These are phyloP conservation scores for Salpingoeca rosetta DNA, from an alignment of 78 protist genomes.

Conservation along the genomic window DNA sequence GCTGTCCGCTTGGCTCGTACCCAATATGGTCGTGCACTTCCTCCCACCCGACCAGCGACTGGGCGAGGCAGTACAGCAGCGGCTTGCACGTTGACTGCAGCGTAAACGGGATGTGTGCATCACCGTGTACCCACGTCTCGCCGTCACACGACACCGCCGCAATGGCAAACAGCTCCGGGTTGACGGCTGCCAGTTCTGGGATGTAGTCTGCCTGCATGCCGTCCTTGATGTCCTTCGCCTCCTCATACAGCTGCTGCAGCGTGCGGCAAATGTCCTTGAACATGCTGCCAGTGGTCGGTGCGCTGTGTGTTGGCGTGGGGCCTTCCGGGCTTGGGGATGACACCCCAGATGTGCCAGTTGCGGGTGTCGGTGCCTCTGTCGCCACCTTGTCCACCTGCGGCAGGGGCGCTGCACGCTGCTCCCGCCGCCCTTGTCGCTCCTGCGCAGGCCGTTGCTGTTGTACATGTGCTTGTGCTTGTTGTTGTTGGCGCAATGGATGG, in stretches of 20 bases:
- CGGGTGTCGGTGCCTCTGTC: too few species aligned
- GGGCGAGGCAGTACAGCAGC: constrained; percentile 21
- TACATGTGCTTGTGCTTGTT: too few species aligned
- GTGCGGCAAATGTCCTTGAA: not conserved
- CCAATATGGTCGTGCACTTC: constrained; percentile 39
- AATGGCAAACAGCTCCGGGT: constrained; percentile 37
- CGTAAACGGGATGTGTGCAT: constrained; percentile 21
- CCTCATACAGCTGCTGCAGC: not conserved
- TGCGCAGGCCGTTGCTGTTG: too few species aligned
- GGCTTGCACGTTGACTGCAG: constrained; percentile 42
- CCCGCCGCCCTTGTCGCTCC: too few species aligned
- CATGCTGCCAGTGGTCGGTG: too few species aligned
- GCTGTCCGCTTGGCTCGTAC: constrained; percentile 42
- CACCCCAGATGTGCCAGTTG: too few species aligned
- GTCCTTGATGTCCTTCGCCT: not conserved
- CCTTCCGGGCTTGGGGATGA: too few species aligned
- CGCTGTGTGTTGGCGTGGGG: too few species aligned
- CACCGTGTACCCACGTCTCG: constrained; percentile 32
- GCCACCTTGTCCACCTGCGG: too few species aligned
- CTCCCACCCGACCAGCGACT: constrained; percentile 14
- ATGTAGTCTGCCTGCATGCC: constrained; percentile 19
- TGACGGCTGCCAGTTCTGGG: constrained; percentile 39
- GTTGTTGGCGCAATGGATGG: too few species aligned
- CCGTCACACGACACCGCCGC: constrained; percentile 44
- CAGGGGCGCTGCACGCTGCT: too few species aligned